Base-by-base conservation (phyloP, 2,329 filamentous ascomycete genomes). In the Scytalidium lignicola region DNA sequence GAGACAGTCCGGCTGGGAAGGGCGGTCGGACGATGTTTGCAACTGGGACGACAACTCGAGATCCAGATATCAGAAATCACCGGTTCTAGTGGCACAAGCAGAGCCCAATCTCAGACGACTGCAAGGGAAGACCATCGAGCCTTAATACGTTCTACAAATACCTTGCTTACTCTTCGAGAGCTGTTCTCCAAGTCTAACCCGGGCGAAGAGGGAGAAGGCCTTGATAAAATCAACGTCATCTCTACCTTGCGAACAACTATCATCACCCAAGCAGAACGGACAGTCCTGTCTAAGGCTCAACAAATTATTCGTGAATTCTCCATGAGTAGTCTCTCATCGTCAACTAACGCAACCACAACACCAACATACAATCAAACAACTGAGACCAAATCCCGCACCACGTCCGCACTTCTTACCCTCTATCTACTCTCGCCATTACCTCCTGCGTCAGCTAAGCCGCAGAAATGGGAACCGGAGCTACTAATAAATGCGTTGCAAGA, bases 221-320 rank as follows among this genome's bases (percentile, higher is more conserved):
- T 96, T n/a, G 82, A 85, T 29, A 79, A 76, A 41, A 80, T 97
- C 17, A 81, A 86, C 48, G 83, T 85, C 17, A 78, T 95, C 50
- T 81, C 78, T 46, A 83, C 80, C 12, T 68, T 97, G 46, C 81
- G 86, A 55, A 83, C 82, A 41, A 78, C 83, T 15, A 71, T 95
- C 15, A 71, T 92, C 42, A 74, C 69, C 0, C 89, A 90, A 0
- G 78, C 85, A 2, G 91, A 96, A 66, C 78, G 83, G 32, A 82
- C 79, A 18, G 77, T 95, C n/a, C 77, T 82, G 44, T 82, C 83
- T 43, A 78, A 82, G 40, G 83, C 89, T 6, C 87, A 95, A 67
- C 84, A 90, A 58, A 81, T 89, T 45, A 76, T 96, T 49, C 82
- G 88, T 55, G 89, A 95, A 58, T 96, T 96, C 65, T 86, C 86